Percentiles rank a stretch among this genome's conserved stretches.
These are phyloP conservation scores for Lepiota subincarnata DNA, from an alignment of 768 basidiomycete species.

Conservation along the genomic window DNA sequence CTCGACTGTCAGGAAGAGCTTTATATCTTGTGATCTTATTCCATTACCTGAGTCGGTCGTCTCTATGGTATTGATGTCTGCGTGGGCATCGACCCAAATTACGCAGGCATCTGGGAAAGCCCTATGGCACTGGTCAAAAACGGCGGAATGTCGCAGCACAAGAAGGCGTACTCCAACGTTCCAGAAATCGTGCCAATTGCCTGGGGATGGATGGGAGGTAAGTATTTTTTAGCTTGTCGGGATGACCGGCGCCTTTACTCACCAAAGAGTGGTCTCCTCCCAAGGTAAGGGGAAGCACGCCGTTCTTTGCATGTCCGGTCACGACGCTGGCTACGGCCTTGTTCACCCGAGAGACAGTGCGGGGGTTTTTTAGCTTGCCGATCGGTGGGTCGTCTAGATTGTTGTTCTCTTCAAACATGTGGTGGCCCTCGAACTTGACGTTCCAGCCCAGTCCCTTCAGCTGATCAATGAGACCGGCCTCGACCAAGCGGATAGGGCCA, in stretches of 20 bases:
- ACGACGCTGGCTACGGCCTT: conserved; percentile 76
- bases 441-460: conserved; percentile 80
- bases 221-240: background rate
- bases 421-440: conserved; percentile 86
- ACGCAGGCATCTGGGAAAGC: conserved; percentile 79
- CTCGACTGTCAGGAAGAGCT: background rate
- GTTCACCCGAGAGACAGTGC: conserved; percentile 79
- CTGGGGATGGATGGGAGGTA: conserved; percentile 23
- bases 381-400: conserved; percentile 70
- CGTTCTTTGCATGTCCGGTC: conserved; percentile 68
- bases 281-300: conserved; percentile 82
- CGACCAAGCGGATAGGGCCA: conserved; percentile 84
- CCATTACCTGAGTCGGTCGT: conserved; percentile 69
- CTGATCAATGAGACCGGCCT: conserved; percentile 80
- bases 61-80: conserved; percentile 90
- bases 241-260: conserved; percentile 21
- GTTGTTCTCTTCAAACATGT: conserved; percentile 78
- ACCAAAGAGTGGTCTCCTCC: conserved; percentile 97
- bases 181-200: conserved; percentile 95
- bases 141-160: background rate
- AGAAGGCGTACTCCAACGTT: conserved; percentile 58
- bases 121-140: conserved; percentile 30
- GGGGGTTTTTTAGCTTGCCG: conserved; percentile 87
- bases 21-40: background rate
- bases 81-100: conserved; percentile 96